Evolutionary conservation across 2,329 filamentous ascomycete genomes (phyloP), one percentile per base, ranked within the genome.

Genomic region (Stylonectria norvegica): DNA sequence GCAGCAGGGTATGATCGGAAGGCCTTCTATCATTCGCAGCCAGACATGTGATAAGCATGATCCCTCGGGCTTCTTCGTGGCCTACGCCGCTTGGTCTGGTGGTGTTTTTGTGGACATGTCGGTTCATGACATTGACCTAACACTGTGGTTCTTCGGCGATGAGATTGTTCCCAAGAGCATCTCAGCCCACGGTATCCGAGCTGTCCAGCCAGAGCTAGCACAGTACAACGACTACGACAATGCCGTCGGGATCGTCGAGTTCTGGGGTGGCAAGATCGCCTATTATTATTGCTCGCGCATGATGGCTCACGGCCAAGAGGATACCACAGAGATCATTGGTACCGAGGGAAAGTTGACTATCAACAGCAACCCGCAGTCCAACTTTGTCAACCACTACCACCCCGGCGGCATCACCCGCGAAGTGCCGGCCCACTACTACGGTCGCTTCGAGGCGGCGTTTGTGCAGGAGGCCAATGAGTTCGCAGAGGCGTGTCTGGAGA

Each of bases 81-180:
- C 73, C 16, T 85, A 85, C 59, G 78, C 81, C 5, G 67, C 79
- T 45, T 80, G 76, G 63, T 75, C 69, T 2, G 81, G 82, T 31
- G 81, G 81, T n/a, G 83, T 85, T 56, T 85, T 85, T 50, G 81
- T 85, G 35, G 81, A 86, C 64, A 82, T 78, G 65, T 79, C 76
- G 22, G 78, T 85, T 55, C 82, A 85, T 64, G 82, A 86, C 54
- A 85, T 85, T 4, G 58, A 60, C 35, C 42, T 61, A 4, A 55
- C 58, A 0, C 38, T 61, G 34, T 60, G 58, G 58, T 60, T 59
- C 50, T 60, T 60, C 6, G 58, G 57, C n/a, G 55, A 60, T 5
- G 57, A 60, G n/a, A 49, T 46, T 29, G 50, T 50, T 18, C 53
- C 58, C 15, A 58, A 52, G 38, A 56, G 50, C 1, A 56, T 60